Percentiles rank a stretch among this genome's conserved stretches.
phyloP scores from a whole-genome alignment of 2,329 filamentous ascomycete species.

The Elsinoe perseae region DNA sequence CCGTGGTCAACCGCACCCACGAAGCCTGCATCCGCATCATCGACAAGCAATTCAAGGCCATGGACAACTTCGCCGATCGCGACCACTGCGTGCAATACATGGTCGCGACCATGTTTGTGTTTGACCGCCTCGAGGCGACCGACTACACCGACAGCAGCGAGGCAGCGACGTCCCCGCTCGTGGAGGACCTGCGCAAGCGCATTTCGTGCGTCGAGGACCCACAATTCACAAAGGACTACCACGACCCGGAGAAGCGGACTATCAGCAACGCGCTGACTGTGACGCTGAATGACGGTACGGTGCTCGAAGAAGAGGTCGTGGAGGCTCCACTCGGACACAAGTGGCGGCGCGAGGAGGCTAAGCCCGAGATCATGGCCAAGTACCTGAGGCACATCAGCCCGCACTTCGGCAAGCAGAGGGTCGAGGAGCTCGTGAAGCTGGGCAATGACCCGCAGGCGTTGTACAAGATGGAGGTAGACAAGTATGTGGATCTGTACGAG shows the following conservation, averaged over 20 bases:
- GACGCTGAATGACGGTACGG: conserved; percentile 85
- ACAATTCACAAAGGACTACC: conserved; percentile 91
- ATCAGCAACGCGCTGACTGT: conserved; percentile 97
- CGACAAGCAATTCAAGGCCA: conserved; percentile 99
- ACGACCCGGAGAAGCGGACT: conserved; percentile 84
- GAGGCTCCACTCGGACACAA: conserved; percentile 93
- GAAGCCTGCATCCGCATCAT: conserved; percentile 98
- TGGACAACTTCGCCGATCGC: conserved; percentile 99
- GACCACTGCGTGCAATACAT: conserved; percentile 99
- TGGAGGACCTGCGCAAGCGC: conserved; percentile 85
- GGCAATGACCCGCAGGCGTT: conserved; percentile 67
- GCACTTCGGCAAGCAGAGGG: conserved; percentile 68
- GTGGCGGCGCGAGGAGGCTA: conserved; percentile 86
- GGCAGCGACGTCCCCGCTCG: conserved; percentile 79
- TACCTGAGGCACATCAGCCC: conserved; percentile 85
- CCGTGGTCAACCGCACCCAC: conserved; percentile 88
- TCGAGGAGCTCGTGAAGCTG: conserved; percentile 74
- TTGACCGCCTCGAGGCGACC: conserved; percentile 82
- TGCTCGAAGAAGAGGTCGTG: conserved; percentile 82
- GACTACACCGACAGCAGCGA: conserved; percentile 92
- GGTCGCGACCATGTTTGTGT: conserved; percentile 91
- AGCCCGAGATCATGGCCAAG: conserved; percentile 93
- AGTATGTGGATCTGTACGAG: conserved; percentile 84
- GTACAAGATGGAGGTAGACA: conserved; percentile 75
- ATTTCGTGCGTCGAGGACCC: conserved; percentile 96